A percentile compares a stretch with the other conserved stretches of the same genome.
Conservation (phyloP, 352 stramenopile genomes). For the Ophiocytium majus region DNA sequence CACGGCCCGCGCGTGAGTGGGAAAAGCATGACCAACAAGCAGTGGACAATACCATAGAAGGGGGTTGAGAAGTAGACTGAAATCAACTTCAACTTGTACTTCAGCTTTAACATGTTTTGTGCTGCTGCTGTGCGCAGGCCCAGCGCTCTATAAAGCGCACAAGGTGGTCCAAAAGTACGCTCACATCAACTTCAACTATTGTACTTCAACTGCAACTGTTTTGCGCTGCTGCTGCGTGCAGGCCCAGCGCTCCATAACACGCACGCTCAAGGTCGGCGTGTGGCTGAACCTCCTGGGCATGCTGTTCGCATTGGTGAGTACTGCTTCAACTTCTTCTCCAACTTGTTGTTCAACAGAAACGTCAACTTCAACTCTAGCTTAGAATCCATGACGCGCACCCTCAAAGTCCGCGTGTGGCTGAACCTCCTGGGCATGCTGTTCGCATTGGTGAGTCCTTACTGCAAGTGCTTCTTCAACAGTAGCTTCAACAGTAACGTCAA, state of each 20-base stretch:
- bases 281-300: conserved; percentile 51
- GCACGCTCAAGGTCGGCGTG: conserved; percentile 37
- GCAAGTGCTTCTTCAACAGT: neutral
- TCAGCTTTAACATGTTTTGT: no score
- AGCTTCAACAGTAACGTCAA: neutral
- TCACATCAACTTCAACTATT: no score
- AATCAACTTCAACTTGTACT: no score
- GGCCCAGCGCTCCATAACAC: conserved; percentile 31
- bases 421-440: conserved; percentile 52
- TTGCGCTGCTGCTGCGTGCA: no score
- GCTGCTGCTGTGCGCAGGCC: no score
- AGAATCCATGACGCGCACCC: neutral
- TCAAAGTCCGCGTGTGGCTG: conserved; percentile 38
- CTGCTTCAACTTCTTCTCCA: neutral
- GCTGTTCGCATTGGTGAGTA: conserved; percentile 39
- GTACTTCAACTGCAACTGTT: no score
- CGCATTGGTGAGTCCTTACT: conserved; percentile 23
- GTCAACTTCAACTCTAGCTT: neutral
- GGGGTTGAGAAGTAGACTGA: no score
- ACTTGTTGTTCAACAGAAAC: neutral
- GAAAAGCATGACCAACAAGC: no score
- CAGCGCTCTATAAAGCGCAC: no score
- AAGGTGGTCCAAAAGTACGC: no score
- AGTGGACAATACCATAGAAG: no score
- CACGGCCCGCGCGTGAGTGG: no score